These are phyloP conservation scores for Venustampulla echinocandica DNA, from an alignment of 495 filamentous ascomycete genomes.

Conservation along the genomic window DNA sequence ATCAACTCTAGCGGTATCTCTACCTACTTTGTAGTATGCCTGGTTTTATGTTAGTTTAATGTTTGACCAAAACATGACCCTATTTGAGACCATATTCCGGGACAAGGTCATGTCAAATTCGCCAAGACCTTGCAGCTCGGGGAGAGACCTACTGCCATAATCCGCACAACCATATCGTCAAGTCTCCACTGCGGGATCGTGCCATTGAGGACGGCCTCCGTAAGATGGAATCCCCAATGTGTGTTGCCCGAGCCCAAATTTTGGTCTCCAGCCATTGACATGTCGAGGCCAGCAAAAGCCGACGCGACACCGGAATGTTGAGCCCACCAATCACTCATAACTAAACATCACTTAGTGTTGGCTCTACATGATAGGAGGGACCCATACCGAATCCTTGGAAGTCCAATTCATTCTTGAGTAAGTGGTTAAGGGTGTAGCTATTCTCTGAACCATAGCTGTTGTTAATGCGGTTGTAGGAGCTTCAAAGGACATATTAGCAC, in stretches of 20 bases:
- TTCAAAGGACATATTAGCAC: conserved; percentile 58
- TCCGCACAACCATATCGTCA: conserved; percentile 87
- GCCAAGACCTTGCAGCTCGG: conserved; percentile 16
- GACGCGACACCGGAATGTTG: conserved; percentile 75
- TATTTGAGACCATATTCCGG: too few relatives aligned
- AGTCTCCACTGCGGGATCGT: conserved; percentile 85
- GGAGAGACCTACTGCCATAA: conserved; percentile 52
- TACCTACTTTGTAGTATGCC: conserved; percentile 75
- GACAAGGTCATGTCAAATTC: too few relatives aligned
- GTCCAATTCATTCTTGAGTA: conserved; percentile 84
- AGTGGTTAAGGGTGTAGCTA: conserved; percentile 66
- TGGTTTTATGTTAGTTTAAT: not conserved
- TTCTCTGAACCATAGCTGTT: conserved; percentile 62
- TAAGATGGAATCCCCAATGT: conserved; percentile 84
- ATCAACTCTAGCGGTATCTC: conserved; percentile 34
- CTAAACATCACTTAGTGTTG: conserved; percentile 16
- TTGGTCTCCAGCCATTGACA: conserved; percentile 91
- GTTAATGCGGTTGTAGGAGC: conserved; percentile 38
- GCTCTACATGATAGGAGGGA: not conserved
- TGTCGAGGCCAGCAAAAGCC: conserved; percentile 81
- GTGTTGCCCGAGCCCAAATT: conserved; percentile 59
- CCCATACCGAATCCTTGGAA: conserved; percentile 72
- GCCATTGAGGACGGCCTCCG: conserved; percentile 79
- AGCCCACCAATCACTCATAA: conserved; percentile 85
- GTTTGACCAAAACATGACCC: not conserved